Conservation (phyloP, 306 rosid species). For the Senna siamea region DNA sequence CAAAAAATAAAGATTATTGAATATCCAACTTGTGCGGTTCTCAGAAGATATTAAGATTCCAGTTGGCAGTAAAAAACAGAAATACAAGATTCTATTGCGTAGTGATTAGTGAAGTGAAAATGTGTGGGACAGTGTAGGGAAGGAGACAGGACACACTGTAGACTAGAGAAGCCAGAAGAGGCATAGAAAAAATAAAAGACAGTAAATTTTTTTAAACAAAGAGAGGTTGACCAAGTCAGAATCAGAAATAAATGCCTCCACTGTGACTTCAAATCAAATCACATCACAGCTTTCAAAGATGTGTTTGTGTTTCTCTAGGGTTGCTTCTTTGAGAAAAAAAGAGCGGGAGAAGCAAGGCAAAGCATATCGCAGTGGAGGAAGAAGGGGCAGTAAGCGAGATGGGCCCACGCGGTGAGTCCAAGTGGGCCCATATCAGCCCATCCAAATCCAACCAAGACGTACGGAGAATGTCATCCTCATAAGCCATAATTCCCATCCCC, state of each 20-base stretch:
- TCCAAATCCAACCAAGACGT: constrained; percentile 35
- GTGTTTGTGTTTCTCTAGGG: constrained; percentile 7
- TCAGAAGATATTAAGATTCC: neutral
- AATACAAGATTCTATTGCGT: neutral
- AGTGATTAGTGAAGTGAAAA: neutral
- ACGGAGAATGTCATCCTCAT: constrained; percentile 12
- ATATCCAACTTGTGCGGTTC: neutral
- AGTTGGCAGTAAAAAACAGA: neutral
- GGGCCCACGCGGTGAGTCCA: constrained; percentile 25
- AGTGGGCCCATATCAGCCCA: constrained; percentile 30
- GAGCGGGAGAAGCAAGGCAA: constrained; percentile 36
- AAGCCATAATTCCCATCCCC: constrained; percentile 17
- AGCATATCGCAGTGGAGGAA: constrained; percentile 4
- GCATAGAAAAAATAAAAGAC: too few species aligned
- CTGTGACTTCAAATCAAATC: constrained; percentile 8
- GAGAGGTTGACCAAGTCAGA: constrained; percentile 44
- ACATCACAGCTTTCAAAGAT: constrained; percentile 26
- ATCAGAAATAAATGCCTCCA: constrained; percentile 9
- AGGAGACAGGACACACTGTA: neutral
- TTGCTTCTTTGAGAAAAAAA: constrained; percentile 32
- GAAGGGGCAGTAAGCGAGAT: neutral
- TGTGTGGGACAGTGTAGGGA: neutral
- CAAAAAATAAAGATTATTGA: neutral
- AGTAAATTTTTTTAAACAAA: neutral
- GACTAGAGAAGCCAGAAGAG: neutral